Evolutionary conservation across 352 stramenopile genomes (phyloP).

Genomic region (Phytophthora pistaciae): DNA sequence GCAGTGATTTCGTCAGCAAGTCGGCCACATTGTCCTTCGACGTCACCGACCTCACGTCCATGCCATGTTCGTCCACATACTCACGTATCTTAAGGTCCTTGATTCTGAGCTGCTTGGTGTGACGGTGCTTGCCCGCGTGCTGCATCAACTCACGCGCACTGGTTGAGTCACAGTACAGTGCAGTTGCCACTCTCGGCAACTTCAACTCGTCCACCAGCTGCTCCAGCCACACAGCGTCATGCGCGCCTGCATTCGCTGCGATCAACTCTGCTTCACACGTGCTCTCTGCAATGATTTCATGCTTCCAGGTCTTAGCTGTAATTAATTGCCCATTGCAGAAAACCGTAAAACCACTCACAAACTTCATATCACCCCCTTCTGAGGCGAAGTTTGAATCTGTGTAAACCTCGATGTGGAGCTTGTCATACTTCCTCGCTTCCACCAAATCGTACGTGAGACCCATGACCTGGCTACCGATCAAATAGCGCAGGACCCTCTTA

Average conservation of each 20-base stretch:
- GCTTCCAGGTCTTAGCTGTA: slow-evolving; percentile 20
- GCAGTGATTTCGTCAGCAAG: background rate
- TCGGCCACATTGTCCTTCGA: background rate
- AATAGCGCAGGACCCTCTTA: slow-evolving; percentile 18
- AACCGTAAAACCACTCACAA: slow-evolving; percentile 18
- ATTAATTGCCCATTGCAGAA: slow-evolving; percentile 27
- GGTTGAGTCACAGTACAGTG: slow-evolving; percentile 17
- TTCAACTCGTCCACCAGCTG: slow-evolving; percentile 21
- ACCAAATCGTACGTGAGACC: slow-evolving; percentile 11
- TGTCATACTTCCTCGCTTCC: slow-evolving; percentile 5
- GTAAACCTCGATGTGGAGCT: slow-evolving; percentile 25
- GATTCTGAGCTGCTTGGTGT: slow-evolving; percentile 21
- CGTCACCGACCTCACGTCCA: background rate
- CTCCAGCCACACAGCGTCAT: slow-evolving; percentile 18
- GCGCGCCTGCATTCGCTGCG: background rate
- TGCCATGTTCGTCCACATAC: background rate
- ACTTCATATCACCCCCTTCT: slow-evolving; percentile 20
- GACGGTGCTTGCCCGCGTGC: slow-evolving; percentile 19
- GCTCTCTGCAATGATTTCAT: slow-evolving; percentile 21
- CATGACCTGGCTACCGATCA: slow-evolving; percentile 10
- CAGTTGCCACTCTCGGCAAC: slow-evolving; percentile 9
- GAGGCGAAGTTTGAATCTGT: slow-evolving; percentile 10
- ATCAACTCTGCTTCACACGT: slow-evolving; percentile 26
- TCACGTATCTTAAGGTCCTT: slow-evolving; percentile 12
- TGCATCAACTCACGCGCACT: slow-evolving; percentile 22